Evolutionary conservation across 208 protist species (phyloP), one percentile per base, ranked within the genome.

Genomic region (Zelonia costaricensis): DNA sequence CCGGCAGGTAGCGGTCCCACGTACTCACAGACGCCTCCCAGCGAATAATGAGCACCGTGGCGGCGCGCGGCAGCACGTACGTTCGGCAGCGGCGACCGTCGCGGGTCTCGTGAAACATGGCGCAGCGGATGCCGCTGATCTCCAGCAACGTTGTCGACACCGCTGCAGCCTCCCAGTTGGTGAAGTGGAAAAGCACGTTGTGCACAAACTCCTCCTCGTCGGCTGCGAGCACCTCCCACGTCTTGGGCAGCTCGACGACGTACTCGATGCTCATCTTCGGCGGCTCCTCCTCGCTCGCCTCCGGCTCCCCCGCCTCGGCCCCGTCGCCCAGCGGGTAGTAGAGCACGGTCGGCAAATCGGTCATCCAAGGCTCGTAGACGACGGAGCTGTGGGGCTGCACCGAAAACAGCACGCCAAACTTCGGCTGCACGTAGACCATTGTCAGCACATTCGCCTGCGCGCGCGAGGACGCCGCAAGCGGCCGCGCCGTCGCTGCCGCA

Each of bases 181-280:
- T 85, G 63, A 84, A 79, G 63, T 88, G 82, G 36, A 83, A 83
- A 15, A 76, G 43, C 3, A 84, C 82, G 57, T 83, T 85, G 61
- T 85, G 82, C 0, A 78, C 58, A 20, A 88, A 62, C 49, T 80
- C 78, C 36, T 88, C 78, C 6, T 84, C 78, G 42, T 73, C 76
- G 35, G 62, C 54, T 31, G 69, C 42, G 13, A 54, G 56, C 7
- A 44, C 45, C 55, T 84, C 70, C 82, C 82, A 88, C 42, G 78
- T 82, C 5, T 36, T 39, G 13, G 82, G 78, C 4, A 88, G 36
- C 42, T 68, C 51, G 20, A 56, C 55, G 10, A 88, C 23, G 63
- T 66, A 62, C 36, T 82, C 62, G 46, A 69, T 64, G 12, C 55
- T 69, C 65, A 66, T 60, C 22, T 48, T 52, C 35, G 74, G 76